Evolutionary conservation across 139 green algal species (phyloP).

Genomic region (Micractinium conductrix): DNA sequence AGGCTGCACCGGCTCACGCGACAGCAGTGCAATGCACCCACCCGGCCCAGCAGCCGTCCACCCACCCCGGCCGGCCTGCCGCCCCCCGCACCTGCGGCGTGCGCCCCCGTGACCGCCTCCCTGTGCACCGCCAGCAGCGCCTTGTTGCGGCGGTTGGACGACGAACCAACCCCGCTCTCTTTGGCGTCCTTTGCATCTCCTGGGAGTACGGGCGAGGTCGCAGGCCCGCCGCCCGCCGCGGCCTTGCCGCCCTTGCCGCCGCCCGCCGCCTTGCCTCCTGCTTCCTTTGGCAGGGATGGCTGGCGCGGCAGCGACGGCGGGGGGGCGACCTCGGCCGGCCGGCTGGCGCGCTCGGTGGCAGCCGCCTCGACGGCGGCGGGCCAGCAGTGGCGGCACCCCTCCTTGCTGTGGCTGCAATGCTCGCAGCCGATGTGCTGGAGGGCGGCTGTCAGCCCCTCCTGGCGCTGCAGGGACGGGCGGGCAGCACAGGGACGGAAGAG

Average conservation of each 20-base stretch:
- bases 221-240: background rate
- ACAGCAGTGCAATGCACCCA: too few species aligned
- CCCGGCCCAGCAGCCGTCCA: too few species aligned
- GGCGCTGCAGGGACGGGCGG: background rate
- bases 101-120: background rate
- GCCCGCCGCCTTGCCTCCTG: background rate
- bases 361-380: background rate
- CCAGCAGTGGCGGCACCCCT: constrained; percentile 36
- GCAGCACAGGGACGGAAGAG: background rate
- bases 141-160: constrained; percentile 30
- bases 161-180: too few species aligned
- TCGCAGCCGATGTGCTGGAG: background rate
- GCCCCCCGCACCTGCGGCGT: too few species aligned
- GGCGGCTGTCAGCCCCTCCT: background rate
- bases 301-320: background rate
- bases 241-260: constrained; percentile 2
- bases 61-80: too few species aligned
- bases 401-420: background rate
- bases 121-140: constrained; percentile 14
- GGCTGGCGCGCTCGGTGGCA: too few species aligned
- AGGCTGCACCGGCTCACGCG: too few species aligned
- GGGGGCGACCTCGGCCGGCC: too few species aligned
- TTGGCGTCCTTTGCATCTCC: too few species aligned
- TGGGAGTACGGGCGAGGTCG: background rate
- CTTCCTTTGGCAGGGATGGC: too few species aligned